Conservation (phyloP, 306 rosid species). For the Prunus persica region Prunus_persica_NCBIv2 NC_034009.1:32897001-32897500, state of each 20-base stretch:
- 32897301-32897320: constrained; percentile 98
- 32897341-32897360: constrained; percentile 94
- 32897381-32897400: constrained; percentile 9
- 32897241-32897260: background rate
- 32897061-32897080: constrained; percentile 14
- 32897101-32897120: background rate
- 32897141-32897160: constrained; percentile 97
- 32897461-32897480: background rate
- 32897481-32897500: background rate
- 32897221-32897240: background rate
- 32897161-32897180: constrained; percentile 99
- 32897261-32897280: background rate
- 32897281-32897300: background rate
- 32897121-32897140: constrained; percentile 88
- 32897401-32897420: background rate
- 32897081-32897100: background rate
- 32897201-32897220: constrained; percentile 12
- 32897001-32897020: constrained; percentile 97
- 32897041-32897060: constrained; percentile 58
- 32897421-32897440: background rate
- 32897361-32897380: constrained; percentile 18
- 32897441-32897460: background rate
- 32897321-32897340: constrained; percentile 97
- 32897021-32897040: constrained; percentile 99
- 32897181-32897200: constrained; percentile 87